A percentile compares a stretch with the other conserved stretches of the same genome.
Conservation (phyloP, 257 asterid genomes). For the Anisodus acutangulus region DNA sequence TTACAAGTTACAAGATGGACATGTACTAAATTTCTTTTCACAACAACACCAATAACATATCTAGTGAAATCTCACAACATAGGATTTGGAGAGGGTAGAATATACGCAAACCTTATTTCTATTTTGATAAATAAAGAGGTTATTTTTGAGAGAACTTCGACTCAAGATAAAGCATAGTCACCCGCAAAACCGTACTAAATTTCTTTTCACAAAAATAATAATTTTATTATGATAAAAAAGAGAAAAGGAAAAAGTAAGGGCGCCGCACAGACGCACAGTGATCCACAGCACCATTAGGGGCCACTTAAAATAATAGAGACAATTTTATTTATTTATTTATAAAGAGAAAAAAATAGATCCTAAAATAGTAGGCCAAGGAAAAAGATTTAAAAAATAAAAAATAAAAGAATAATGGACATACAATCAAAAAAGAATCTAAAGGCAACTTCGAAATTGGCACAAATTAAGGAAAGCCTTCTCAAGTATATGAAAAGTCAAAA, state of each 20-base stretch:
- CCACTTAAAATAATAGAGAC: neutral
- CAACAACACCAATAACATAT: too few species aligned
- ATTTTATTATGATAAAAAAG: neutral
- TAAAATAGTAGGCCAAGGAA: neutral
- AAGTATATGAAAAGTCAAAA: neutral
- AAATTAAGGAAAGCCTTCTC: constrained; percentile 13
- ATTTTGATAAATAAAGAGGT: too few species aligned
- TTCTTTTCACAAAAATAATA: too few species aligned
- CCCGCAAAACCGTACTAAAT: too few species aligned
- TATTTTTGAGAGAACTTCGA: too few species aligned
- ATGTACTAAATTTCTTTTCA: too few species aligned
- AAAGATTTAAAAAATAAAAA: neutral
- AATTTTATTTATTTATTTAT: neutral
- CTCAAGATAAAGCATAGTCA: too few species aligned
- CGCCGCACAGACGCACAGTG: neutral
- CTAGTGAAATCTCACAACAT: too few species aligned
- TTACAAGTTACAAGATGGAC: too few species aligned
- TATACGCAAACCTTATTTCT: too few species aligned
- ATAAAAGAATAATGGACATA: neutral
- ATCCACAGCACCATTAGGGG: neutral
- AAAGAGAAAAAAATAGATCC: neutral
- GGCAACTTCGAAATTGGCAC: neutral
- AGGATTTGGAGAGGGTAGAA: too few species aligned
- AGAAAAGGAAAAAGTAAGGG: neutral
- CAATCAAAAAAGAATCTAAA: neutral